Evolutionary conservation across 176 grass and related monocot species (phyloP).

Genomic region (Aegilops umbellulata): DNA sequence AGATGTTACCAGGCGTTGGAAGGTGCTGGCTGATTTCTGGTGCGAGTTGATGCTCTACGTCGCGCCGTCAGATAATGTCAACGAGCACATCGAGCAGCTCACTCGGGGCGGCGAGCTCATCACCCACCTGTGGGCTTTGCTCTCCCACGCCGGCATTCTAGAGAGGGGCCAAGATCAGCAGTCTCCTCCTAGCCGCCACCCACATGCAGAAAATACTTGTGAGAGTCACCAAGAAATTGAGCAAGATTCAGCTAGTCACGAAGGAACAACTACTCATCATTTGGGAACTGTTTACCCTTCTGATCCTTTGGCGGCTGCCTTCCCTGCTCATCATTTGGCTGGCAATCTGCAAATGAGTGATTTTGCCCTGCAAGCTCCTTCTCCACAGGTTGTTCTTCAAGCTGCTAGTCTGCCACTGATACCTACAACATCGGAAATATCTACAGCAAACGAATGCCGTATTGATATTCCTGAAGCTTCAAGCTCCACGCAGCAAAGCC

Average conservation of each 20-base stretch:
- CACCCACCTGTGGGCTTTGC: slow-evolving; percentile 10
- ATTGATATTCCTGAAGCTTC: not conserved
- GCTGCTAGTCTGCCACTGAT: not conserved
- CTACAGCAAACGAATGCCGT: not conserved
- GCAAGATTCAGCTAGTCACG: not conserved
- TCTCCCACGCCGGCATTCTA: not conserved
- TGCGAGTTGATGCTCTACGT: not conserved
- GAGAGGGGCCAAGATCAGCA: not conserved
- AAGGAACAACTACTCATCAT: not conserved
- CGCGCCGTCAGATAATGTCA: not conserved
- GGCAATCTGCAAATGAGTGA: not conserved
- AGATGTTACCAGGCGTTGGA: not conserved
- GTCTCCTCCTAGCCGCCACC: not conserved
- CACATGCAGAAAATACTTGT: not conserved
- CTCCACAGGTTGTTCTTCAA: not conserved
- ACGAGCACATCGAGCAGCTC: slow-evolving; percentile 10
- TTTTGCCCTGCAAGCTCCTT: not conserved
- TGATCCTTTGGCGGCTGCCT: not conserved
- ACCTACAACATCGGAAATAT: not conserved
- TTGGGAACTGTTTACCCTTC: not conserved
- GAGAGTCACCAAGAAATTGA: not conserved
- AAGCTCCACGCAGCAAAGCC: not conserved
- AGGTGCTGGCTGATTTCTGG: slow-evolving; percentile 1
- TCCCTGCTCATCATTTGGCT: not conserved
- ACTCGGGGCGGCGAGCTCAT: not conserved